phyloP scores from a whole-genome alignment of 805 yeast genomes.

The Candida alai region DNA sequence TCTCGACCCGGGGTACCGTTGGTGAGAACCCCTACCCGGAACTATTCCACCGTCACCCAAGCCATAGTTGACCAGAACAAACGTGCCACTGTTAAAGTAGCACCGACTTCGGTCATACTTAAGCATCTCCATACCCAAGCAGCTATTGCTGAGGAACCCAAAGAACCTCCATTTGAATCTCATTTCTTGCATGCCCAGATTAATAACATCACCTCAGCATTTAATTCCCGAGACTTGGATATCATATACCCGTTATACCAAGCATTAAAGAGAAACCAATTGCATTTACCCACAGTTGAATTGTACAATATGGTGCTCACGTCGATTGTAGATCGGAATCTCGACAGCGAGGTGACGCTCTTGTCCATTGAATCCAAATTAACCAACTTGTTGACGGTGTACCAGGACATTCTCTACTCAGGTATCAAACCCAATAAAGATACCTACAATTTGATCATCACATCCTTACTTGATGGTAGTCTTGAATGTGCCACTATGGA shows the following conservation, averaged over 20 bases:
- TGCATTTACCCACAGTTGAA: constrained; percentile 44
- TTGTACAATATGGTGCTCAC: constrained; percentile 51
- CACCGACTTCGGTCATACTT: background rate
- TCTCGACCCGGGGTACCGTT: background rate
- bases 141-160: background rate
- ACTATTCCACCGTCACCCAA: constrained; percentile 1
- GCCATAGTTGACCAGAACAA: no score
- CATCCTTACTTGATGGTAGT: constrained; percentile 50
- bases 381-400: constrained; percentile 60
- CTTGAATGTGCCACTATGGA: constrained; percentile 28
- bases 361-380: constrained; percentile 53
- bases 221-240: constrained; percentile 22
- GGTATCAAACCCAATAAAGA: constrained; percentile 48
- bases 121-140: background rate
- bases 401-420: constrained; percentile 54
- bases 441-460: constrained; percentile 50
- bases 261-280: constrained; percentile 34
- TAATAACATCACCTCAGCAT: constrained; percentile 16
- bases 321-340: constrained; percentile 49
- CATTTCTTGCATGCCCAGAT: constrained; percentile 16
- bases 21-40: background rate
- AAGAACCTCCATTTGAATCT: constrained; percentile 1
- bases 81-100: no score
- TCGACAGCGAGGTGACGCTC: constrained; percentile 34
- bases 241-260: constrained; percentile 40